Conservation (phyloP, 2,329 filamentous ascomycete species). For the Colletotrichum falcatum region DNA sequence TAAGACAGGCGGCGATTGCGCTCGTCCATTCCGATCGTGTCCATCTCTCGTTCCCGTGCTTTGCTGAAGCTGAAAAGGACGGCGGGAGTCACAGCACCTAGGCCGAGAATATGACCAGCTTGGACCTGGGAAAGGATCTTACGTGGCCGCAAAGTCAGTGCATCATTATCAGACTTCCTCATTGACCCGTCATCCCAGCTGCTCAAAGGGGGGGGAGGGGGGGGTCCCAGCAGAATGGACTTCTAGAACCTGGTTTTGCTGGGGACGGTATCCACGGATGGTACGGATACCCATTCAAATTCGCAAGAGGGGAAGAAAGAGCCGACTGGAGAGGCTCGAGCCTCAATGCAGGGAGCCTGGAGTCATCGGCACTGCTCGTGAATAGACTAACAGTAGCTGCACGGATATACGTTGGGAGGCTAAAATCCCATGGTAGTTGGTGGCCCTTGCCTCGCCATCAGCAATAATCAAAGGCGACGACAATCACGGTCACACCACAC, state of each 20-base stretch:
- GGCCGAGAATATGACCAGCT: conserved; percentile 5
- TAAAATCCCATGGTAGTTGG: conserved; percentile 11
- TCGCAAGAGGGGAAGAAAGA: not conserved
- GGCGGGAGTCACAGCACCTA: not conserved
- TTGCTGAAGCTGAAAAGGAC: conserved; percentile 3
- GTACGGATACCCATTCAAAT: conserved; percentile 4
- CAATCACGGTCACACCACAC: not conserved
- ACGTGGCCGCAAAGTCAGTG: not conserved
- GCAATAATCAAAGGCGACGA: conserved; percentile 19
- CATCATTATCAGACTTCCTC: conserved; percentile 10
- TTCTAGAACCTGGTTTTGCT: conserved; percentile 26
- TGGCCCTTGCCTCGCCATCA: conserved; percentile 15
- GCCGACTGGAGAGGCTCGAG: conserved; percentile 24
- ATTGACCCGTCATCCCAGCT: conserved; percentile 25
- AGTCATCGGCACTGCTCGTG: conserved; percentile 20
- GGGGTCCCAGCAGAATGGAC: conserved; percentile 16
- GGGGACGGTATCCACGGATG: conserved; percentile 5
- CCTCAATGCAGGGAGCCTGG: conserved; percentile 33
- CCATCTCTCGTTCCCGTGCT: conserved; percentile 21
- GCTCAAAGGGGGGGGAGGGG: not conserved
- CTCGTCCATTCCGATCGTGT: conserved; percentile 20
- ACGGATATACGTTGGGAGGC: conserved; percentile 30
- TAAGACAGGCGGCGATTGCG: conserved; percentile 26
- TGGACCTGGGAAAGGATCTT: not conserved
- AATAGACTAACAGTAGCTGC: conserved; percentile 31